Evolutionary conservation across 768 basidiomycete species (phyloP).

Genomic region (Boletus reticulatus): DNA sequence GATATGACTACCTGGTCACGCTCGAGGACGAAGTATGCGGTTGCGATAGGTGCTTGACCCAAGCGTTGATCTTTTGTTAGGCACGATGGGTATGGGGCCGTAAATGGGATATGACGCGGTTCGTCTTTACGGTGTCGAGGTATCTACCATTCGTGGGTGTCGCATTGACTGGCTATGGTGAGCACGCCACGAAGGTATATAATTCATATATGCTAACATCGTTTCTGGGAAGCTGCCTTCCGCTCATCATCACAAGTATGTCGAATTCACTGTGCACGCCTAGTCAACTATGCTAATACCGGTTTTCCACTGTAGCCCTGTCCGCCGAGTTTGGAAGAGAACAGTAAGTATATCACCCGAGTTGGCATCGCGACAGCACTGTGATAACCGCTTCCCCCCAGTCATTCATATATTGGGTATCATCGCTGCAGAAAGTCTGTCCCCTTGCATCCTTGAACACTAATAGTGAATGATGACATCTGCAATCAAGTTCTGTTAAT

Average conservation of each 20-base stretch:
- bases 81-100: constrained; percentile 19
- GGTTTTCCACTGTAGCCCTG: not conserved
- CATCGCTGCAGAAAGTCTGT: constrained; percentile 10
- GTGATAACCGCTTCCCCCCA: not conserved
- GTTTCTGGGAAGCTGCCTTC: not conserved
- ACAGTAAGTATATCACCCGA: constrained; percentile 4
- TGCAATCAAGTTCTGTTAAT: constrained; percentile 10
- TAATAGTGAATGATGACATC: not conserved
- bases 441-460: not conserved
- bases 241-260: constrained; percentile 8
- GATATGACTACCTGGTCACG: constrained; percentile 12
- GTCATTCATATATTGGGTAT: constrained; percentile 10
- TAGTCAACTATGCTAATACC: too few relatives aligned
- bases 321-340: not conserved
- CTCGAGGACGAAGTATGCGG: constrained; percentile 8
- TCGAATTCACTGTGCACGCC: not conserved
- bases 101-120: constrained; percentile 13
- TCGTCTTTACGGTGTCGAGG: constrained; percentile 17
- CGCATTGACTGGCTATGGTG: constrained; percentile 14
- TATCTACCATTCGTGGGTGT: constrained; percentile 18
- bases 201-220: not conserved
- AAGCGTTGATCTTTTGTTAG: constrained; percentile 1
- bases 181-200: not conserved
- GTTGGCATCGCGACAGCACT: not conserved
- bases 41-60: too few relatives aligned